Evolutionary conservation across 2,329 filamentous ascomycete species (phyloP), one percentile per base, ranked within the genome.

Genomic region (Thelonectria blattea): DNA sequence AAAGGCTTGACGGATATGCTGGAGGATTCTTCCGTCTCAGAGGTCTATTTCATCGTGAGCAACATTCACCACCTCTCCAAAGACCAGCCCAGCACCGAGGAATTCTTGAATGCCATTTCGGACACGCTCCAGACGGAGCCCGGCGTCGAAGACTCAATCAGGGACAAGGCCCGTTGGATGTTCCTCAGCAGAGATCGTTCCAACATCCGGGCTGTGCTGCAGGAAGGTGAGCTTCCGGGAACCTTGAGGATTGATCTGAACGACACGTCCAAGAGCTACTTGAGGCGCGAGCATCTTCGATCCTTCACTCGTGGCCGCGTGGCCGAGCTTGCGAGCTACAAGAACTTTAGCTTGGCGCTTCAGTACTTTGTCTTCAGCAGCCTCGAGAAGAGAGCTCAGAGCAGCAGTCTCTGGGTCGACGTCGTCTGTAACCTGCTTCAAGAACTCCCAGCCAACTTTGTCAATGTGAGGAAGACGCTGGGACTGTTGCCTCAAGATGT

Each of bases 31-130:
- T 58, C 56, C 1, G 56, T 58, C 5, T 43, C 53, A 18, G 56
- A 76, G 10, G 74, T 78, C 5, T 74, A 78, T 48, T 76, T 79
- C 47, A 68, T 79, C n/a, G 49, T 79, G 46, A 78, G 76, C 53
- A 79, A 79, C 47, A 59, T 79, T 3, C 76, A 79, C 50, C 70
- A 69, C 2, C 71, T 79, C 34, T 74, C 75, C 7, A 72, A 74
- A 46, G 75, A 77, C 74, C 5, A 53, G 5, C 30, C 43, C 3
- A 47, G 50, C 24, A 58, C 56, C 10, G 27, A 17, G 14, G 56
- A 53, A 34, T 53, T 58, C 41, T 6, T 58, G 11, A 20, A 4
- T 5, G 41, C 12, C 14, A 43, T 58, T 1, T 48, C 50, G 7
- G 56, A 58, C 6, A 34, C 47, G n/a, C 37, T 58, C 9, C 37